These are phyloP conservation scores for Epichloe sylvatica DNA, from an alignment of 2,329 filamentous ascomycete genomes.

Conservation along the genomic window DNA sequence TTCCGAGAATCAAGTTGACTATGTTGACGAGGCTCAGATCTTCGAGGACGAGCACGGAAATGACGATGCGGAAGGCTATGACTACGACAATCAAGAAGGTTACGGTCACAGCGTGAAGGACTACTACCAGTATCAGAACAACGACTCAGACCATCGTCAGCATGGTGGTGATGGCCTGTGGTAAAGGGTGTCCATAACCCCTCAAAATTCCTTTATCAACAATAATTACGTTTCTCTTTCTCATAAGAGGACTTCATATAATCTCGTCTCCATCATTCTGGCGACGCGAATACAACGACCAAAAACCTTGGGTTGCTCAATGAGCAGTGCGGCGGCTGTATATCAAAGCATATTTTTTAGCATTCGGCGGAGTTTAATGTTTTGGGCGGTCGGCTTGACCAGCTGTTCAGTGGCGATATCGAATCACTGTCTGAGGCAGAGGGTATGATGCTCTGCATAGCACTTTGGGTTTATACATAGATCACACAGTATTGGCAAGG, in stretches of 20 bases:
- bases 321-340: constrained; percentile 6
- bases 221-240: constrained; percentile 2
- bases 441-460: not conserved
- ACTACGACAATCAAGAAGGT: constrained; percentile 24
- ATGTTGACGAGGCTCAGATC: constrained; percentile 38
- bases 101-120: constrained; percentile 27
- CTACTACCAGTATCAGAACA: constrained; percentile 26
- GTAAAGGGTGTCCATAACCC: constrained; percentile 17
- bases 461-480: not conserved
- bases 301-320: not conserved
- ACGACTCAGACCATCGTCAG: constrained; percentile 18
- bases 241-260: constrained; percentile 7
- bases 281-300: constrained; percentile 7
- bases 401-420: constrained; percentile 10
- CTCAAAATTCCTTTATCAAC: constrained; percentile 4
- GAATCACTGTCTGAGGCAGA: not conserved
- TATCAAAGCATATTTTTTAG: constrained; percentile 15
- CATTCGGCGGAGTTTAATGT: constrained; percentile 22
- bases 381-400: constrained; percentile 13
- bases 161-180: constrained; percentile 30
- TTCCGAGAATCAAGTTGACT: constrained; percentile 30
- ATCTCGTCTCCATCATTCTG: not conserved
- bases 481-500: constrained; percentile 1
- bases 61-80: constrained; percentile 23
- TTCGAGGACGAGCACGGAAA: constrained; percentile 38